Base-by-base conservation (phyloP, 768 basidiomycete genomes). In the Mycena amicta region DNA sequence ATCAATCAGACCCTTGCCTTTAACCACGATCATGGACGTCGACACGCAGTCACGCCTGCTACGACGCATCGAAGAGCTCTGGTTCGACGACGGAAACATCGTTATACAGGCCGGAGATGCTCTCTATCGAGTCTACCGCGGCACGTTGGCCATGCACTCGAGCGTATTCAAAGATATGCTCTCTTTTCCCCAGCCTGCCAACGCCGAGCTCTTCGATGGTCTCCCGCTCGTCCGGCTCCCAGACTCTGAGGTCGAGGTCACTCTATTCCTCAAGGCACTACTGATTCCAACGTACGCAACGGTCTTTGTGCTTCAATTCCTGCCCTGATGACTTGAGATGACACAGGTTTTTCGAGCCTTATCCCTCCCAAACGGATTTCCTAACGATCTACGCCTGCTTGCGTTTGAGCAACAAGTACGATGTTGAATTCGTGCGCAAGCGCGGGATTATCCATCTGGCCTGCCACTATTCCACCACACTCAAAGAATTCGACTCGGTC, bases 51-150 rank as follows among this genome's bases (percentile, higher is more conserved):
- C n/a, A n/a, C n/a, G n/a, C n/a, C n/a, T n/a, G n/a, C n/a, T n/a
- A n/a, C n/a, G n/a, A 45, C 47, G 53, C n/a, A 16, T 51, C 18
- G 27, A 18, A 15, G 55, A 55, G 18, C 52, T 56, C 25, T 64
- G 65, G 65, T 66, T 66, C 26, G 57, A 59, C 1, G 65, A 66
- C 37, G 65, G 65, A 1, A 65, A 59, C 33, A 54, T 66, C 16
- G 60, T 66, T 12, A 22, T 66, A 22, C 53, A 50, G 23, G 65
- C 65, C 3, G 56, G 52, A 13, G 25, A 37, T 26, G 55, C 46
- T 4, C 60, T 52, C 13, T 66, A 55, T 29, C 52, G 60, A 4
- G 66, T 66, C n/a, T 59, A 56, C 39, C 58, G 57, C 2, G 52
- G 55, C 46, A 47, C 56, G 11, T 27, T 61, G 23, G 60, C 55